Conservation (phyloP, 2,329 filamentous ascomycete genomes). For the Drechslera avenae region DNA sequence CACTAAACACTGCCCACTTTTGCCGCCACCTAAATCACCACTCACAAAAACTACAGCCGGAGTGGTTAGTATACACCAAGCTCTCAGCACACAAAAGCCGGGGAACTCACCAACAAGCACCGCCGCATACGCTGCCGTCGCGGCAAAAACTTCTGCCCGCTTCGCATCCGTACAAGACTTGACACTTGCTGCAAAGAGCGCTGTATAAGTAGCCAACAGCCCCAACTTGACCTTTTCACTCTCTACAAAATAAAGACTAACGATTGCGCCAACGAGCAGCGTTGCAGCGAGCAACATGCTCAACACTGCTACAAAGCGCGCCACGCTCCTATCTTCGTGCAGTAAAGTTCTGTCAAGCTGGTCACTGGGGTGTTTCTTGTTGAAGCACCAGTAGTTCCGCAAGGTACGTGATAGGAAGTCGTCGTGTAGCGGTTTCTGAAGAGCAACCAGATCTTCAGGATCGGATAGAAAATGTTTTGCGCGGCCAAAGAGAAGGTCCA, state of each 20-base stretch:
- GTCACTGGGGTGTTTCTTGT: neutral
- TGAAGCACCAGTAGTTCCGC: neutral
- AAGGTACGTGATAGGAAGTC: neutral
- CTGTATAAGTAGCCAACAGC: slow-evolving; percentile 26
- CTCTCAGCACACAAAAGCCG: too few species aligned
- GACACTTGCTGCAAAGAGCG: slow-evolving; percentile 30
- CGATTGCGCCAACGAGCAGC: slow-evolving; percentile 30
- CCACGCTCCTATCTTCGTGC: neutral
- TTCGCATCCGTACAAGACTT: slow-evolving; percentile 24
- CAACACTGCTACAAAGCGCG: neutral
- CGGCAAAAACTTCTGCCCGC: slow-evolving; percentile 31
- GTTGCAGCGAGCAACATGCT: slow-evolving; percentile 17
- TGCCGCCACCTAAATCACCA: slow-evolving; percentile 20
- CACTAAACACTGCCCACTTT: slow-evolving; percentile 3
- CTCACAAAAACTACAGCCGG: slow-evolving; percentile 24
- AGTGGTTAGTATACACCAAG: neutral
- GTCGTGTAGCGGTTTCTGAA: neutral
- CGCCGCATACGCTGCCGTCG: slow-evolving; percentile 32
- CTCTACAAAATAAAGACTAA: slow-evolving; percentile 21
- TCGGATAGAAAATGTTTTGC: neutral
- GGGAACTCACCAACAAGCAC: slow-evolving; percentile 18
- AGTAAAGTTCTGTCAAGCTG: neutral
- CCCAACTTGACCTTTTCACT: slow-evolving; percentile 21
- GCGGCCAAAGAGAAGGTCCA: neutral
- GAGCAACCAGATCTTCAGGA: neutral